A percentile compares a stretch with the other conserved stretches of the same genome.
These are phyloP conservation scores for Casuarina equisetifolia DNA, from an alignment of 306 rosid species.

Conservation along the genomic window DNA sequence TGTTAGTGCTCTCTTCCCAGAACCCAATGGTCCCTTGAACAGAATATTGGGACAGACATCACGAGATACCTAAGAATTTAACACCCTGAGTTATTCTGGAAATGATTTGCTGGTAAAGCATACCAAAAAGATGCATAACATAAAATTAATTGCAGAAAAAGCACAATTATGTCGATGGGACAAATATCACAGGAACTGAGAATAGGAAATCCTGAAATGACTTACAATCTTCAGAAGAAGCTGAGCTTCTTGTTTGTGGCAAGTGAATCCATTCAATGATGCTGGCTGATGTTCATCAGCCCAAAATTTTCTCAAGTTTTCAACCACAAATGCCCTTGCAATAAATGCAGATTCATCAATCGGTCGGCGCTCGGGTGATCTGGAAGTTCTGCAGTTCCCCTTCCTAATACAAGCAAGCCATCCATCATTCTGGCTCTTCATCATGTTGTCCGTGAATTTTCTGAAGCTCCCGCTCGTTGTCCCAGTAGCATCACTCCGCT, in stretches of 20 bases:
- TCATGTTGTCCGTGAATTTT: slow-evolving; percentile 54
- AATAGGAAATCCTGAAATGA: not conserved
- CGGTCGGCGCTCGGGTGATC: slow-evolving; percentile 59
- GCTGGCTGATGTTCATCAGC: slow-evolving; percentile 76
- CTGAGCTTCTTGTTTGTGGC: slow-evolving; percentile 71
- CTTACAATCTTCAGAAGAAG: slow-evolving; percentile 75
- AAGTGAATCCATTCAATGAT: slow-evolving; percentile 73
- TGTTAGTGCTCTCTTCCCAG: slow-evolving; percentile 68
- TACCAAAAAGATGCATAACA: not conserved
- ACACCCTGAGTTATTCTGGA: slow-evolving; percentile 16
- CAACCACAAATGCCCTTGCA: slow-evolving; percentile 57
- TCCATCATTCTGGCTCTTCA: slow-evolving; percentile 46
- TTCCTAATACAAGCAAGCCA: slow-evolving; percentile 79
- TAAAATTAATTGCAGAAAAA: not conserved
- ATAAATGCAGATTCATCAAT: slow-evolving; percentile 62
- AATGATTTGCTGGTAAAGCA: slow-evolving; percentile 4
- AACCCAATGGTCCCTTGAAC: slow-evolving; percentile 69
- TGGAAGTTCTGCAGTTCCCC: slow-evolving; percentile 48
- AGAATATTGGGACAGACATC: slow-evolving; percentile 65
- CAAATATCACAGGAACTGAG: not conserved
- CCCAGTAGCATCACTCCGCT: slow-evolving; percentile 51
- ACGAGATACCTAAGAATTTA: slow-evolving; percentile 49
- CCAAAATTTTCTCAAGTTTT: slow-evolving; percentile 70
- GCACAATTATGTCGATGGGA: not conserved
- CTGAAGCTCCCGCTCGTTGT: slow-evolving; percentile 55